Base-by-base conservation (phyloP, 352 stramenopile species). In the Blastocystis sp. region DNA sequence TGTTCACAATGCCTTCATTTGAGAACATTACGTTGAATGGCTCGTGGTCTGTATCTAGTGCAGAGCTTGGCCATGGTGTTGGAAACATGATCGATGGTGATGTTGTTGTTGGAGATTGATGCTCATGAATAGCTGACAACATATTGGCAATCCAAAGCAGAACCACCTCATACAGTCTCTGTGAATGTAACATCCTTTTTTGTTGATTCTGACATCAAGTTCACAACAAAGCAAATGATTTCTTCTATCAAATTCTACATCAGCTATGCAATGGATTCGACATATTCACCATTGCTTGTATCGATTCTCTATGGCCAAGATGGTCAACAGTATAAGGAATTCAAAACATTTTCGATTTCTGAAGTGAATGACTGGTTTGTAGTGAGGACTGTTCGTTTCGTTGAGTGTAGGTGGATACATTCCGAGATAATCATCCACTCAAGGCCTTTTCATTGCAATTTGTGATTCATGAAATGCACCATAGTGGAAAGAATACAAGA, bases 401-500 rank as follows among this genome's bases (percentile, higher is more conserved):
- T 46, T 37, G 14, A 14, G 11, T 52, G n/a, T 74, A 74, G 63
- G 24, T 74, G 14, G 32, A 83, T 1, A 83, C 71, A 16, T 29
- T 52, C 11, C n/a, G 37, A 43, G 71, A 83, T 16, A 66, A 49
- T 42, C 46, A 49, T 29, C 71, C 71, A 11, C 52, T 83, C 5
- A 27, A 21, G 0, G 46, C 71, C 24, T 83, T 67, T 66, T 83
- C 71, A 24, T 49, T 83, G 0, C 71, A 83, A 27, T 32, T 83
- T 19, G 71, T 83, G 5, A 83, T 83, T 63, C 43, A 66, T 24
- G 71, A 83, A 43, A 83, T 83, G 71, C 54, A 83, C 29, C 71
- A 66, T 49, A 83, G n/a, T 27, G 71, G 71, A 67, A 83, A 83
- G 71, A 83, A 83, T 59, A 83, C 71, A 12, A 51, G 71, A 29